Conservation (phyloP, 179 eudicot species). For the Amaranthus tricolor region DNA sequence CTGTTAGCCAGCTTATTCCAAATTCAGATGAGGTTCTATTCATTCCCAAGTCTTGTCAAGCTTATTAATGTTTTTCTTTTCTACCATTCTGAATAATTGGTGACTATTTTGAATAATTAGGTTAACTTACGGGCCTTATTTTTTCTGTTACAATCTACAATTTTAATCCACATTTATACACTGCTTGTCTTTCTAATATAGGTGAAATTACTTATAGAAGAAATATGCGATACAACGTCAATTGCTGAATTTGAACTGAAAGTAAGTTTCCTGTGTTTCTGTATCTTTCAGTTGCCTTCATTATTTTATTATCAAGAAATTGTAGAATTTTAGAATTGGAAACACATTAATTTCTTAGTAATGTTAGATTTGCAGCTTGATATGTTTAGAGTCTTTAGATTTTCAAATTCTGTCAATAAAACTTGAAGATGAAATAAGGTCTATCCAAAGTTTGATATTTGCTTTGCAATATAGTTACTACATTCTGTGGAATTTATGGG, state of each 20-base stretch:
- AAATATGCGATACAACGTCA: conserved; percentile 71
- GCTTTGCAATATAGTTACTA: neutral
- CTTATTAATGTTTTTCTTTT: neutral
- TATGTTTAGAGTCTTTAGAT: neutral
- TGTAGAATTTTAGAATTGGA: neutral
- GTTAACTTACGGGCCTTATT: neutral
- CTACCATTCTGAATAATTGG: neutral
- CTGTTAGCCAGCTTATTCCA: conserved; percentile 49
- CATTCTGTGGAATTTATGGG: neutral
- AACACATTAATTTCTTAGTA: neutral
- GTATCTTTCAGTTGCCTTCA: neutral
- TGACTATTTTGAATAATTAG: neutral
- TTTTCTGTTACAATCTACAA: neutral
- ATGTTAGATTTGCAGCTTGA: neutral
- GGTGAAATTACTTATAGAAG: conserved; percentile 67
- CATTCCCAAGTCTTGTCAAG: neutral
- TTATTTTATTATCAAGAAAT: neutral
- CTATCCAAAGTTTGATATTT: neutral
- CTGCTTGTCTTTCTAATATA: conserved; percentile 31
- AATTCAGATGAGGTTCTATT: conserved; percentile 47
- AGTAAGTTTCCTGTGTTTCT: conserved; percentile 39
- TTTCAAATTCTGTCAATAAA: neutral
- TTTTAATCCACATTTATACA: neutral
- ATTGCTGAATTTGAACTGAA: conserved; percentile 78
- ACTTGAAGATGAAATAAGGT: neutral